A percentile compares a stretch with the other conserved stretches of the same genome.
Conservation (phyloP, 139 green algal species). For the Asterochloris sp. region DNA sequence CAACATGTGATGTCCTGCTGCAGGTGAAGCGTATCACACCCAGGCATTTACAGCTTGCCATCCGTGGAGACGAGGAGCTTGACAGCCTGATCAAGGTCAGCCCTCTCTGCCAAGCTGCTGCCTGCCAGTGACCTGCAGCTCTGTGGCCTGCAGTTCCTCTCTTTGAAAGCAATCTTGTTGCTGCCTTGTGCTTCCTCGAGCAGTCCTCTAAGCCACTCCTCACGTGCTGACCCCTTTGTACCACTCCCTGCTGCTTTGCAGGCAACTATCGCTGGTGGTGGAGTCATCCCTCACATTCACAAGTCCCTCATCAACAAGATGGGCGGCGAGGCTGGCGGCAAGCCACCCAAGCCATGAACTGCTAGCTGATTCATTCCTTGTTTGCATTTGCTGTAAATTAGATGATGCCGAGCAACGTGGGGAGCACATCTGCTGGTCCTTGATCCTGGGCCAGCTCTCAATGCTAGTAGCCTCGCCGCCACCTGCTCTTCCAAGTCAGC, state of each 20-base stretch:
- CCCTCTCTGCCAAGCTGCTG: neutral
- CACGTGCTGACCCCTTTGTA: too few relatives aligned
- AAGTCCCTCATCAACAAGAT: conserved; percentile 89
- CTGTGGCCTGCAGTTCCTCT: neutral
- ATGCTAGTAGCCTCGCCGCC: too few relatives aligned
- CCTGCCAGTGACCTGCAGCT: neutral
- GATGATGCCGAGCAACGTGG: too few relatives aligned
- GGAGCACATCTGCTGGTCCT: too few relatives aligned
- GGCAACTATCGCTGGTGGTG: conserved; percentile 97
- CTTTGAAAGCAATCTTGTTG: neutral
- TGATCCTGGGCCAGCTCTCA: too few relatives aligned
- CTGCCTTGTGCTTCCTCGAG: too few relatives aligned
- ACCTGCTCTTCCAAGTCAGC: too few relatives aligned
- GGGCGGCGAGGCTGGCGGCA: conserved; percentile 14
- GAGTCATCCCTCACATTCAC: conserved; percentile 99
- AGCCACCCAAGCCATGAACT: too few relatives aligned
- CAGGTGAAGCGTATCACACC: conserved; percentile 99
- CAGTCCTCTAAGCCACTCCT: too few relatives aligned
- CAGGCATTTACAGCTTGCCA: conserved; percentile 97
- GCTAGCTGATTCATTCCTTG: too few relatives aligned
- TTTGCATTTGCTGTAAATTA: too few relatives aligned
- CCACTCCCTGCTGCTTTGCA: conserved; percentile 21
- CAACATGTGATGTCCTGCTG: neutral
- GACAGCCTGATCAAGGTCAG: conserved; percentile 98
- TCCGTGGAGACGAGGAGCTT: conserved; percentile 98